phyloP scores from a whole-genome alignment of 441 rosid genomes.

The Cnidoscolus chayamansa region DNA sequence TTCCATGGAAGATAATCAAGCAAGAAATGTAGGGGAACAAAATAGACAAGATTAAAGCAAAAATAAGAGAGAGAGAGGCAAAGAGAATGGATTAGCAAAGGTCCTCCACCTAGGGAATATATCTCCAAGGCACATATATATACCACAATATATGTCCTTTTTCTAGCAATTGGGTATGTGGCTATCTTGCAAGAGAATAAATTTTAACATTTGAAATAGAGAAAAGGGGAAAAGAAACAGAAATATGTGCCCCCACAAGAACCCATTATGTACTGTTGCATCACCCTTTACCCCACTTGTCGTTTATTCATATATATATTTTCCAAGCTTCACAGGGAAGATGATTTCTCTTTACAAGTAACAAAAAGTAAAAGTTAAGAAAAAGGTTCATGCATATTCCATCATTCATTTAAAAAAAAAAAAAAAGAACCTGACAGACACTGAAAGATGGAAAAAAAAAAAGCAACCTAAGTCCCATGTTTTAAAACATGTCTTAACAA shows the following conservation, averaged over 20 bases:
- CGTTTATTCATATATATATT: conserved; percentile 14
- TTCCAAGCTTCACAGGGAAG: conserved; percentile 31
- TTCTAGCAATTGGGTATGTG: conserved; percentile 38
- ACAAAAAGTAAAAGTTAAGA: background rate
- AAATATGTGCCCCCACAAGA: conserved; percentile 57
- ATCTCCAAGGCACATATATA: conserved; percentile 31
- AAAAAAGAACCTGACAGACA: conserved; percentile 3
- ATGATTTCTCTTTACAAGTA: conserved; percentile 19
- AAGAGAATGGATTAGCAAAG: conserved; percentile 17
- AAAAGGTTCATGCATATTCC: conserved; percentile 29
- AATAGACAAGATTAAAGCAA: conserved; percentile 15
- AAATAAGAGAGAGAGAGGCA: conserved; percentile 1
- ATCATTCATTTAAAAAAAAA: background rate
- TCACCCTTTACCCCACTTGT: conserved; percentile 35
- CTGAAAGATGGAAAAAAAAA: background rate
- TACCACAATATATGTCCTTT: conserved; percentile 29
- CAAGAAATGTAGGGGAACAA: conserved; percentile 11
- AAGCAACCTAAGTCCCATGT: background rate
- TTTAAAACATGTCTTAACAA: conserved; percentile 15
- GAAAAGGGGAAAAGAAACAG: conserved; percentile 40
- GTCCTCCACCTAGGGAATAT: conserved; percentile 23
- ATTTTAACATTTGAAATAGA: conserved; percentile 51
- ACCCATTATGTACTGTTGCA: conserved; percentile 55
- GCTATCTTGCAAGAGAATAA: conserved; percentile 58
- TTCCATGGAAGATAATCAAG: conserved; percentile 41